These are phyloP conservation scores for Trichosporon inkin DNA, from an alignment of 1,284 basidiomycete genomes.

Conservation along the genomic window DNA sequence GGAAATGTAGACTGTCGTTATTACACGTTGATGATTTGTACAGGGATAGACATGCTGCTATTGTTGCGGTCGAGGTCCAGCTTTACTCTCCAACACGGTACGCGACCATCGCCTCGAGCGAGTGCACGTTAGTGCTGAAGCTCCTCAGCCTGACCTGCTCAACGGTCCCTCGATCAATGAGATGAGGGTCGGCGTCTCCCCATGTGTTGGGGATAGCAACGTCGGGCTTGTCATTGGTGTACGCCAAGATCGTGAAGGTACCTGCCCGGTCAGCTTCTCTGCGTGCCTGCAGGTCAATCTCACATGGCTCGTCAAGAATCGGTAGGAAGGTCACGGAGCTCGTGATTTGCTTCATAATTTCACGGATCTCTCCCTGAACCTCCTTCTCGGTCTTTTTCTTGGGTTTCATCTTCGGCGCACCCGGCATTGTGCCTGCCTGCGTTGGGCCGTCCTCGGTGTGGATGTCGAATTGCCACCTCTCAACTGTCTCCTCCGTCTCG, in stretches of 20 bases:
- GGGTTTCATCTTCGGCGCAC: slow-evolving; percentile 23
- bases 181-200: slow-evolving; percentile 90
- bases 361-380: slow-evolving; percentile 94
- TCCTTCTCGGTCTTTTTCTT: slow-evolving; percentile 66
- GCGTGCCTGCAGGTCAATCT: slow-evolving; percentile 48
- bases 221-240: slow-evolving; percentile 70
- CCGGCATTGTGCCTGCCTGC: slow-evolving; percentile 12
- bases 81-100: slow-evolving; percentile 46
- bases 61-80: neutral
- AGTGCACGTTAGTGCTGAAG: slow-evolving; percentile 85
- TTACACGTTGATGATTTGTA: slow-evolving; percentile 1
- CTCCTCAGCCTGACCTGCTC: slow-evolving; percentile 89
- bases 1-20: neutral
- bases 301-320: slow-evolving; percentile 87
- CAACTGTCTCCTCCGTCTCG: slow-evolving; percentile 83
- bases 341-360: slow-evolving; percentile 97
- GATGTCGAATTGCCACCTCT: slow-evolving; percentile 98
- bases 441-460: slow-evolving; percentile 58
- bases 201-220: slow-evolving; percentile 68
- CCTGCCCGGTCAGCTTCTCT: slow-evolving; percentile 37
- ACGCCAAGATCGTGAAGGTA: slow-evolving; percentile 86
- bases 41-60: neutral
- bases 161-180: slow-evolving; percentile 91
- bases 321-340: slow-evolving; percentile 93
- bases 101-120: slow-evolving; percentile 63